phyloP scores from a whole-genome alignment of 139 green algal species.

The Tetratostichococcus sp. region DNA sequence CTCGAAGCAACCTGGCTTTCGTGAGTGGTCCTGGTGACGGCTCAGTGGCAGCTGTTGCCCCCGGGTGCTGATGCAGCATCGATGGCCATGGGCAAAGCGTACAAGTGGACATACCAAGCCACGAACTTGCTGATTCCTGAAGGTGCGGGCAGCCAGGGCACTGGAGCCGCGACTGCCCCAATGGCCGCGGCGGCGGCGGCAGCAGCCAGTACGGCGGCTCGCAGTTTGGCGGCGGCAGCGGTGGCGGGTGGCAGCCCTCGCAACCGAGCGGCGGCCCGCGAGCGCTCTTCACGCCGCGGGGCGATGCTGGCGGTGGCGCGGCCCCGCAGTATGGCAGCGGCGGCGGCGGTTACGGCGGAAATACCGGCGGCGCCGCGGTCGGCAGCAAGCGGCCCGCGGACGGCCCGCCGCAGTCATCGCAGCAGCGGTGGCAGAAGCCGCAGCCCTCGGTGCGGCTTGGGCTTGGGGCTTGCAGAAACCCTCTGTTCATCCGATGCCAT shows the following conservation, averaged over 20 bases:
- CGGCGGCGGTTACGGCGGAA: background rate
- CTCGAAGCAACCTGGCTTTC: too few relatives aligned
- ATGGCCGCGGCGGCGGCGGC: background rate
- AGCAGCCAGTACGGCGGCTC: background rate
- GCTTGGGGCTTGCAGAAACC: too few relatives aligned
- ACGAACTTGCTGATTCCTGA: too few relatives aligned
- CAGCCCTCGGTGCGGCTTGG: background rate
- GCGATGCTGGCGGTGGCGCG: background rate
- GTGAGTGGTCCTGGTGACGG: background rate
- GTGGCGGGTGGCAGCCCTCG: background rate
- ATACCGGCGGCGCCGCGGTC: background rate
- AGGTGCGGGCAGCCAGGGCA: slow-evolving; percentile 24
- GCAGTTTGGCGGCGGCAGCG: background rate
- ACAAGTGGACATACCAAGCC: too few relatives aligned
- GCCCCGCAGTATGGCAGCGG: background rate
- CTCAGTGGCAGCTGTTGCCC: background rate
- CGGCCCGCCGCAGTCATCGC: background rate
- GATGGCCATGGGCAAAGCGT: too few relatives aligned
- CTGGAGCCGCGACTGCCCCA: slow-evolving; percentile 31
- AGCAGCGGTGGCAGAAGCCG: background rate
- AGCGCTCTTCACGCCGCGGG: background rate
- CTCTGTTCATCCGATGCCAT: too few relatives aligned
- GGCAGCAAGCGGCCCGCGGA: background rate
- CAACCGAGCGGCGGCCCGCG: background rate
- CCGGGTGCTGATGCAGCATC: too few relatives aligned